Evolutionary conservation across 805 yeast species (phyloP).

Genomic region (Soucietia sequanensis): DNA sequence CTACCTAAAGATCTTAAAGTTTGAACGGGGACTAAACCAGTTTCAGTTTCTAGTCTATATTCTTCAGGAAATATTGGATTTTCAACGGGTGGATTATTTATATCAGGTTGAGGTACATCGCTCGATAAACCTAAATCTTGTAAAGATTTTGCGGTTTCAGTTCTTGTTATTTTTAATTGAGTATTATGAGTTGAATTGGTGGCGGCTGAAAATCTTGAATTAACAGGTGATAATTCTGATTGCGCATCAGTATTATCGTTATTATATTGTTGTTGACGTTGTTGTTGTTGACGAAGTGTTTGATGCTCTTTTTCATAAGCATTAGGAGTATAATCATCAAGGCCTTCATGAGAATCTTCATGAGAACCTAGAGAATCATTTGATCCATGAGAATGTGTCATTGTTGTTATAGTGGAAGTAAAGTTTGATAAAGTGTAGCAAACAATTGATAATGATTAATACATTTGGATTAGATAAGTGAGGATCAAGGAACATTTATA

Average conservation of each 20-base stretch:
- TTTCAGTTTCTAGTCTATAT: constrained; percentile 80
- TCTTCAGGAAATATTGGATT: constrained; percentile 90
- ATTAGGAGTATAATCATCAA: neutral
- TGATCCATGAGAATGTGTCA: too few relatives aligned
- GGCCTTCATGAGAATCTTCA: too few relatives aligned
- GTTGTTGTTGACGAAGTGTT: constrained; percentile 5
- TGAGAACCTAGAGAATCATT: too few relatives aligned
- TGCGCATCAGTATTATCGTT: constrained; percentile 42
- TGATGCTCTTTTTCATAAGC: neutral
- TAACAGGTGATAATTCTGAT: constrained; percentile 34
- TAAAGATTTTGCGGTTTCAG: constrained; percentile 75
- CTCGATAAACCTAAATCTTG: constrained; percentile 59
- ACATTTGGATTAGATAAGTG: too few relatives aligned
- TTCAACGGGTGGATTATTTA: constrained; percentile 44
- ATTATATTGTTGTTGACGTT: too few relatives aligned
- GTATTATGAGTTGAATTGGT: neutral
- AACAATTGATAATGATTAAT: too few relatives aligned
- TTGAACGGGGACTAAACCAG: constrained; percentile 82
- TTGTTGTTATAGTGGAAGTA: too few relatives aligned
- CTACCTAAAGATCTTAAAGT: constrained; percentile 72
- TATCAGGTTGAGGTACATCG: constrained; percentile 53
- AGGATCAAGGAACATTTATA: too few relatives aligned
- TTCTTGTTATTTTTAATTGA: constrained; percentile 38
- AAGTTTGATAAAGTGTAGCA: too few relatives aligned
- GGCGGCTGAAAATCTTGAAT: constrained; percentile 7